Evolutionary conservation across 805 yeast genomes (phyloP).

Genomic region (Priceomyces haplophilus): DNA sequence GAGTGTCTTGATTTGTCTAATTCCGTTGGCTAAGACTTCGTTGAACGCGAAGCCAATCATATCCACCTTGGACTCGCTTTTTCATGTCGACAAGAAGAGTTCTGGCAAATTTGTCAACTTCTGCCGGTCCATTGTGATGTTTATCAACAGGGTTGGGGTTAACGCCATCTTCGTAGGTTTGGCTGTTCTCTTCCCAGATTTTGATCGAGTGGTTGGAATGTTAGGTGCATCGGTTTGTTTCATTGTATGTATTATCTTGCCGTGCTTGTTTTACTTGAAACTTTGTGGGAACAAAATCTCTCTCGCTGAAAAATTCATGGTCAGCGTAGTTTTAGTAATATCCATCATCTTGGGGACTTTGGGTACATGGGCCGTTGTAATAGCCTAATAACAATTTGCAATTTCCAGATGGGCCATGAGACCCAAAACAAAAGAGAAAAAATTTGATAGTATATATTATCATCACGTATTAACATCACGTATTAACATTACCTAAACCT

Average conservation of each 20-base stretch:
- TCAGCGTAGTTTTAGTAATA: conserved; percentile 43
- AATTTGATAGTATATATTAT: too few relatives aligned
- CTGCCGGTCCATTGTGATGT: conserved; percentile 10
- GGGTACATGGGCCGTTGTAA: conserved; percentile 56
- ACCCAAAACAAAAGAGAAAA: too few relatives aligned
- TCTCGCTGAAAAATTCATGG: conserved; percentile 33
- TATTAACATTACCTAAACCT: too few relatives aligned
- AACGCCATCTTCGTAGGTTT: conserved; percentile 55
- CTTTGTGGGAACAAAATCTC: conserved; percentile 48
- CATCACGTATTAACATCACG: too few relatives aligned
- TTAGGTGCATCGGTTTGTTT: conserved; percentile 81
- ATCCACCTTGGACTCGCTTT: conserved; percentile 60
- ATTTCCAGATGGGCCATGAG: too few relatives aligned
- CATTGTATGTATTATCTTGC: conserved; percentile 74
- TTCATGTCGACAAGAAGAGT: conserved; percentile 28
- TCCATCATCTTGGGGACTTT: conserved; percentile 49
- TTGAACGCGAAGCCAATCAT: conserved; percentile 79
- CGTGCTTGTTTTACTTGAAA: conserved; percentile 65
- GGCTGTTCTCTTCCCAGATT: conserved; percentile 69
- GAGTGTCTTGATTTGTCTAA: conserved; percentile 69
- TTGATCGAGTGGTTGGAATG: conserved; percentile 78
- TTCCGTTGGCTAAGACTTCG: conserved; percentile 84
- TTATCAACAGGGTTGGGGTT: conserved; percentile 38
- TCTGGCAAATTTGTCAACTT: conserved; percentile 8
- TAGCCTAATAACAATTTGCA: neutral